phyloP scores from a whole-genome alignment of 768 basidiomycete species.

The Bullera alba region DNA sequence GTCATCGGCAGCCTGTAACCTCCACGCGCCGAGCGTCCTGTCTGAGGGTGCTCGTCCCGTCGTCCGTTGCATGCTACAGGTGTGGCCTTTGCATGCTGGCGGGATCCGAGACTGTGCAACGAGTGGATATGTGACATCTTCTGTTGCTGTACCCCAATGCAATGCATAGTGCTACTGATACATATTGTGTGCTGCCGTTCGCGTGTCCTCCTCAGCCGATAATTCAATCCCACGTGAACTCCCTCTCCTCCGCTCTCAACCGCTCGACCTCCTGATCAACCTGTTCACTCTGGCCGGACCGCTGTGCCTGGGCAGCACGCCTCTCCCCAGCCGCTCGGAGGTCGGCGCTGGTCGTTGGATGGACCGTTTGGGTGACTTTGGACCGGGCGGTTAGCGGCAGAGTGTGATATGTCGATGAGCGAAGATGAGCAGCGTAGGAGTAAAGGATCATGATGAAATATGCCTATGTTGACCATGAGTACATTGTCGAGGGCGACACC shows the following conservation, averaged over 20 bases:
- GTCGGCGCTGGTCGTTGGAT: conserved; percentile 29
- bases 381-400: conserved; percentile 53
- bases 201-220: too few relatives aligned
- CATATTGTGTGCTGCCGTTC: too few relatives aligned
- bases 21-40: too few relatives aligned
- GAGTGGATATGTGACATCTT: too few relatives aligned
- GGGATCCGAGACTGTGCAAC: too few relatives aligned
- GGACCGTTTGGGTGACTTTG: conserved; percentile 23
- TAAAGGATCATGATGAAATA: conserved; percentile 87
- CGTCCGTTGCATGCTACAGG: too few relatives aligned
- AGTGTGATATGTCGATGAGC: conserved; percentile 79
- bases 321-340: conserved; percentile 18
- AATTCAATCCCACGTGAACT: conserved; percentile 16
- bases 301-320: too few relatives aligned
- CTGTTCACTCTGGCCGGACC: not conserved
- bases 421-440: conserved; percentile 86
- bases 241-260: conserved; percentile 6
- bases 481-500: not conserved
- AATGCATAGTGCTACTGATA: too few relatives aligned
- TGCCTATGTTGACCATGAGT: conserved; percentile 55
- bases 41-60: too few relatives aligned
- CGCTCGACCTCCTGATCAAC: not conserved
- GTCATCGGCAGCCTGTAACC: too few relatives aligned
- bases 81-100: too few relatives aligned
- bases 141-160: too few relatives aligned